Conservation (phyloP, 2,329 filamentous ascomycete genomes). For the Arthrobotrys entomopaga region DNA sequence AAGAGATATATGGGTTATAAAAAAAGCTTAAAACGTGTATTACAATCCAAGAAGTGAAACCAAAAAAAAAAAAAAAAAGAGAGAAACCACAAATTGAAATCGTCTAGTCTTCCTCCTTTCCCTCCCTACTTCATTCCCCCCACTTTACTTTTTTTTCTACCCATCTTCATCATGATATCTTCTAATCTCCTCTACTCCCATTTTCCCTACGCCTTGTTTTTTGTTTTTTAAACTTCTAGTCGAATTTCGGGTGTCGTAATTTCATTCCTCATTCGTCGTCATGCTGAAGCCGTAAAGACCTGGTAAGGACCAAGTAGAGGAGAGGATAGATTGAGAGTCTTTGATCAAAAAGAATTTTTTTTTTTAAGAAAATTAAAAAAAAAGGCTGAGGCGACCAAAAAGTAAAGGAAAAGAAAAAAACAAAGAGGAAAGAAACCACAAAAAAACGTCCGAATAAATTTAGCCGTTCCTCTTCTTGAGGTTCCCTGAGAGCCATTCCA, state of each 20-base stretch:
- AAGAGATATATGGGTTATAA: no score
- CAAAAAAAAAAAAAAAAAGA: neutral
- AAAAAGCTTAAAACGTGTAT: conserved; percentile 10
- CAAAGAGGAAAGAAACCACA: conserved; percentile 7
- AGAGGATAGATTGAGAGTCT: neutral
- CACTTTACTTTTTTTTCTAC: neutral
- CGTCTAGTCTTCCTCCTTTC: neutral
- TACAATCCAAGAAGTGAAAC: neutral
- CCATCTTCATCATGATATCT: neutral
- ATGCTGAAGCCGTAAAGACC: neutral
- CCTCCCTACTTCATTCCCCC: neutral
- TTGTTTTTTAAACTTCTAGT: neutral
- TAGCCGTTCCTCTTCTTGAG: conserved; percentile 72
- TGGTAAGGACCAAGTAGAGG: no score
- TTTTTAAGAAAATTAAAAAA: neutral
- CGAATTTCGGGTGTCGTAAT: no score
- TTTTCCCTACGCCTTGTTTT: neutral
- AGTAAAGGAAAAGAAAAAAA: conserved; percentile 7
- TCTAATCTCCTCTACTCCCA: neutral
- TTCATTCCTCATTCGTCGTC: neutral
- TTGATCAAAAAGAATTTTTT: neutral
- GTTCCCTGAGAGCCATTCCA: conserved; percentile 88
- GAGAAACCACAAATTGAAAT: neutral
- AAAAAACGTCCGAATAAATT: conserved; percentile 19
- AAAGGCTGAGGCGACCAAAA: neutral